These are phyloP conservation scores for Mycena belliarum DNA, from an alignment of 768 basidiomycete genomes.

Conservation along the genomic window DNA sequence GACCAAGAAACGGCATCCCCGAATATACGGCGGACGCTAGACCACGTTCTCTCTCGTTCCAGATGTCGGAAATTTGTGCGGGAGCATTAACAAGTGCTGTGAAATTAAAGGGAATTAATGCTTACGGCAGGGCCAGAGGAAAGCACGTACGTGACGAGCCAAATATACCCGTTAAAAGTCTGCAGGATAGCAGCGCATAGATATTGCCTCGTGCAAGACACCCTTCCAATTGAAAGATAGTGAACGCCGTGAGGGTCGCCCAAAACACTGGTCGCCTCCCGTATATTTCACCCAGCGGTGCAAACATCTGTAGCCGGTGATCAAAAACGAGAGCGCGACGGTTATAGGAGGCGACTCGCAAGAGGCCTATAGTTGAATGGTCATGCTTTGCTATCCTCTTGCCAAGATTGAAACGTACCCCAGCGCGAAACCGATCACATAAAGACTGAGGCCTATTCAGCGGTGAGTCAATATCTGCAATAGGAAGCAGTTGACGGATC, in stretches of 20 bases:
- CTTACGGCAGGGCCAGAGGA: not conserved
- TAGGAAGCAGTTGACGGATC: not conserved
- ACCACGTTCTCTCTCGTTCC: slow-evolving; percentile 59
- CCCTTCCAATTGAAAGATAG: slow-evolving; percentile 55
- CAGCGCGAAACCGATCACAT: slow-evolving; percentile 34
- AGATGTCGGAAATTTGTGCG: slow-evolving; percentile 59
- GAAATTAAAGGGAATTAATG: slow-evolving; percentile 10
- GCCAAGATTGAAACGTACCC: not conserved
- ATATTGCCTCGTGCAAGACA: slow-evolving; percentile 47
- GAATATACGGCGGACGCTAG: slow-evolving; percentile 61
- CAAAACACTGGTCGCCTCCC: slow-evolving; percentile 60
- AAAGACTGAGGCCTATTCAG: slow-evolving; percentile 47
- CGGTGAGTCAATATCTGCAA: not conserved
- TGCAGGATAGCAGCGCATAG: slow-evolving; percentile 49
- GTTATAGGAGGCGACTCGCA: not conserved
- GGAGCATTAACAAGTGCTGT: slow-evolving; percentile 63
- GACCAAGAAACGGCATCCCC: slow-evolving; percentile 58
- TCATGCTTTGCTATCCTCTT: not conserved
- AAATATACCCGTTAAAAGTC: slow-evolving; percentile 58
- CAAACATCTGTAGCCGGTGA: slow-evolving; percentile 45
- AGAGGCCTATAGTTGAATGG: slow-evolving; percentile 3
- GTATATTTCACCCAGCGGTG: slow-evolving; percentile 60
- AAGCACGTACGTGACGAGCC: slow-evolving; percentile 52
- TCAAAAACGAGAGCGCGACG: not conserved
- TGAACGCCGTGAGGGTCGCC: slow-evolving; percentile 50